Percentiles rank a stretch among this genome's conserved stretches.
Conservation (phyloP, 805 yeast species). For the Yamadazyma nakazawae region DNA sequence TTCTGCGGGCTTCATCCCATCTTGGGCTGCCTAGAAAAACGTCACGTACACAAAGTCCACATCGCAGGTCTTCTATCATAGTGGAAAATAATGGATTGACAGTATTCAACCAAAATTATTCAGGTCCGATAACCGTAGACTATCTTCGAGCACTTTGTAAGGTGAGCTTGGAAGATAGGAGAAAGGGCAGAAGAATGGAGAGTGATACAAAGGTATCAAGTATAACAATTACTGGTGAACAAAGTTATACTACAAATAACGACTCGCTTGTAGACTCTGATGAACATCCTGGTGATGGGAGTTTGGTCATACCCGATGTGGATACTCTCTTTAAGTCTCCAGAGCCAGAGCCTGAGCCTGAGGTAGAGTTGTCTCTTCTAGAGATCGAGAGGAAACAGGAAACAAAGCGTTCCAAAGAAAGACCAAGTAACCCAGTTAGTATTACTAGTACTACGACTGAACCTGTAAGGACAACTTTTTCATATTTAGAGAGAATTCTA, state of each 20-base stretch:
- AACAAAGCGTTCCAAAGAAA: too few relatives aligned
- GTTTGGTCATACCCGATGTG: constrained; percentile 1
- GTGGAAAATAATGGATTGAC: constrained; percentile 17
- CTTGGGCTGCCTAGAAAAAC: neutral
- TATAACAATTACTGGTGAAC: neutral
- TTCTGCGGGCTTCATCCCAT: neutral
- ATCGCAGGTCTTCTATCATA: constrained; percentile 28
- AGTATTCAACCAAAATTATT: constrained; percentile 18
- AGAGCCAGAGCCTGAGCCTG: neutral
- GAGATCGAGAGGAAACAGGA: neutral
- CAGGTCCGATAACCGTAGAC: constrained; percentile 24
- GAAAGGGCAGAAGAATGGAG: neutral
- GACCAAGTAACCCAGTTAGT: too few relatives aligned
- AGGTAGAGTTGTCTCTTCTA: neutral
- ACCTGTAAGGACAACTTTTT: constrained; percentile 8
- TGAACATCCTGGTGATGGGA: neutral
- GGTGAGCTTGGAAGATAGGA: constrained; percentile 18
- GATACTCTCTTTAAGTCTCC: constrained; percentile 2
- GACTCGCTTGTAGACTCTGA: neutral
- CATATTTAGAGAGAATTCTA: constrained; percentile 32
- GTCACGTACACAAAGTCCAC: neutral
- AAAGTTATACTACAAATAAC: too few relatives aligned
- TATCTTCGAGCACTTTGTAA: constrained; percentile 34
- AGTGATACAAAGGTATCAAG: neutral
- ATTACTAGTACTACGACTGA: neutral